Evolutionary conservation across 805 yeast genomes (phyloP).

Genomic region (Isabelozyma gotoi): DNA sequence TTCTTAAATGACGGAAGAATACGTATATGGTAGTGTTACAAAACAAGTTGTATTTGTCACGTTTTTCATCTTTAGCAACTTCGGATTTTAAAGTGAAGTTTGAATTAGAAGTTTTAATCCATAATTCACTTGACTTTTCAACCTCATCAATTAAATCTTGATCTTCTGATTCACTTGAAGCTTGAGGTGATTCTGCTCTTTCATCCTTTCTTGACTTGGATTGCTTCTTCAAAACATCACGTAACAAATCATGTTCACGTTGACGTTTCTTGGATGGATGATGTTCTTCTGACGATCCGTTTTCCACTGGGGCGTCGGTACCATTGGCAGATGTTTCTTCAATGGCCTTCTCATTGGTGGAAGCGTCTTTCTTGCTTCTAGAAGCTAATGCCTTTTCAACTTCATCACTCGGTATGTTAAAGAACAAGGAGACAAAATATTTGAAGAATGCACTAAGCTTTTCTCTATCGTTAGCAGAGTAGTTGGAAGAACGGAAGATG

Average conservation of each 20-base stretch:
- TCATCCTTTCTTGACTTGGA: constrained; percentile 37
- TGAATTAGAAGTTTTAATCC: constrained; percentile 40
- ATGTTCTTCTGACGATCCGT: constrained; percentile 6
- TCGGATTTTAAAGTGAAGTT: constrained; percentile 28
- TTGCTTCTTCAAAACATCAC: constrained; percentile 60
- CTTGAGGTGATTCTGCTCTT: constrained; percentile 27
- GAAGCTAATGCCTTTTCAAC: constrained; percentile 40
- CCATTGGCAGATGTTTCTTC: constrained; percentile 14
- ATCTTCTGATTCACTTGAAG: constrained; percentile 30
- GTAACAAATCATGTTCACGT: constrained; percentile 55
- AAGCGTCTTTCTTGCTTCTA: constrained; percentile 13
- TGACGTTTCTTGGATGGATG: constrained; percentile 45
- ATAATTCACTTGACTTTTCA: constrained; percentile 40
- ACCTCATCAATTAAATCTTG: constrained; percentile 28
- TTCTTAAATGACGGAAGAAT: constrained; percentile 82
- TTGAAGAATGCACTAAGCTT: constrained; percentile 69
- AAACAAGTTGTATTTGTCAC: constrained; percentile 72
- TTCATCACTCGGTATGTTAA: constrained; percentile 52
- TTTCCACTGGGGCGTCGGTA: constrained; percentile 4
- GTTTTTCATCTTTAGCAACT: constrained; percentile 27
- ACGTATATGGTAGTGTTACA: constrained; percentile 87
- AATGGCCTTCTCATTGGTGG: constrained; percentile 9
- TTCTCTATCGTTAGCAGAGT: constrained; percentile 79
- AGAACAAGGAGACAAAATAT: constrained; percentile 70
- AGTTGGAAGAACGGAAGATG: constrained; percentile 66